Percentiles rank a stretch among this genome's conserved stretches.
Conservation (phyloP, 176 grass and related monocot genomes). For the Oryza punctata region DNA sequence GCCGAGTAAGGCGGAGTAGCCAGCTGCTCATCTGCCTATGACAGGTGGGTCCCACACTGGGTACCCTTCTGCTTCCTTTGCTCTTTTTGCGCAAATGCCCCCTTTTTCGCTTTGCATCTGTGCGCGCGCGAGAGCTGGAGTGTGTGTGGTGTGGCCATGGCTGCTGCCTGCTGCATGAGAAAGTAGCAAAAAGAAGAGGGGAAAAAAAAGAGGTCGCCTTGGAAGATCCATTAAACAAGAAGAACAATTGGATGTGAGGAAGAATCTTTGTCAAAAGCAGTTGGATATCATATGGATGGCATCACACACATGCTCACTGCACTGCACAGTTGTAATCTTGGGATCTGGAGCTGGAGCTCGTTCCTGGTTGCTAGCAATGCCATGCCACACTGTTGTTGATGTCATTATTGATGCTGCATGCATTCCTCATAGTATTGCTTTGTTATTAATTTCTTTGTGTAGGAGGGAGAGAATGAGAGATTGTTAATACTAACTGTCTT, state of each 20-base stretch:
- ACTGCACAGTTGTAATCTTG: slow-evolving; percentile 39
- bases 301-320: slow-evolving; percentile 20
- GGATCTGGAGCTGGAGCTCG: slow-evolving; percentile 37
- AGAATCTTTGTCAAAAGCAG: slow-evolving; percentile 48
- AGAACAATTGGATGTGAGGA: slow-evolving; percentile 16
- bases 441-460: too few relatives aligned
- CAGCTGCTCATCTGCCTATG: slow-evolving; percentile 3
- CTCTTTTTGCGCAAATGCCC: slow-evolving; percentile 36
- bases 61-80: background rate
- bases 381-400: slow-evolving; percentile 36
- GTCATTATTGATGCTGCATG: slow-evolving; percentile 24
- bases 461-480: too few relatives aligned
- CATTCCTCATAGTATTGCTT: slow-evolving; percentile 15
- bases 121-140: background rate
- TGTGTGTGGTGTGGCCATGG: background rate
- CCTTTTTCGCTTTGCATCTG: slow-evolving; percentile 26
- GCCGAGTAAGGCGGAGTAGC: background rate
- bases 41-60: slow-evolving; percentile 16
- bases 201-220: background rate
- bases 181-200: background rate
- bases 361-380: background rate
- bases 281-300: background rate
- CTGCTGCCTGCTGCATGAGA: background rate
- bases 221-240: slow-evolving; percentile 40
- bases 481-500: slow-evolving; percentile 14